phyloP scores from a whole-genome alignment of 306 rosid genomes.

The Prinsepia uniflora region DNA sequence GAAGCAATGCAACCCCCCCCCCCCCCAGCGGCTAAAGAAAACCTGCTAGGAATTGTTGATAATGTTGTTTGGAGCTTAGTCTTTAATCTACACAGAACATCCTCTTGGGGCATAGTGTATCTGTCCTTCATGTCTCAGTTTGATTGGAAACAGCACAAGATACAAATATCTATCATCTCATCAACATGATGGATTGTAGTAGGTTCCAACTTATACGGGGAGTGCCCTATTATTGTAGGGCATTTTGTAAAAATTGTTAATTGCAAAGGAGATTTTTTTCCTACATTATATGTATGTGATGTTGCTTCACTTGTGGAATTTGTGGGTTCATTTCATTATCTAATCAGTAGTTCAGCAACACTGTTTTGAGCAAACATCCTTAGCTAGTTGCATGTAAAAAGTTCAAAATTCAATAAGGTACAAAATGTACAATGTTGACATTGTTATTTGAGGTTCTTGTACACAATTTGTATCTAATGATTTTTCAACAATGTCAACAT shows the following conservation, averaged over 20 bases:
- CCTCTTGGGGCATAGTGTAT: not conserved
- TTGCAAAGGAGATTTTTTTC: not conserved
- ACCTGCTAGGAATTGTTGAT: slow-evolving; percentile 40
- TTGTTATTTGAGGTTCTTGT: not conserved
- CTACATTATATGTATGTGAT: not conserved
- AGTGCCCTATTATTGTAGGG: not conserved
- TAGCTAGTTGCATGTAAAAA: not conserved
- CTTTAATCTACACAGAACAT: not conserved
- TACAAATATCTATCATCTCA: not conserved
- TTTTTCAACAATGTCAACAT: not conserved
- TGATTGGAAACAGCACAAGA: not conserved
- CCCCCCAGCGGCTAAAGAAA: slow-evolving; percentile 66
- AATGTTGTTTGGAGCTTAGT: slow-evolving; percentile 1
- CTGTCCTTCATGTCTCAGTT: not conserved
- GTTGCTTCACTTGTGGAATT: too few species aligned
- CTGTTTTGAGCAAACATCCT: too few species aligned
- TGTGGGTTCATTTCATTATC: not conserved
- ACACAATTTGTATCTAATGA: not conserved
- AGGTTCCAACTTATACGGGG: not conserved
- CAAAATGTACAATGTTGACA: not conserved
- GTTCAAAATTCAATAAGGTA: not conserved
- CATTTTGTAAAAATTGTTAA: not conserved
- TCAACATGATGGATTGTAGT: not conserved
- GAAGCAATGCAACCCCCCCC: slow-evolving; percentile 56
- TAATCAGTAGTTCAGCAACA: not conserved